Evolutionary conservation across 1,139 yeast genomes (phyloP), one percentile per base, ranked within the genome.

Genomic region (Hyphopichia buzzinii): DNA sequence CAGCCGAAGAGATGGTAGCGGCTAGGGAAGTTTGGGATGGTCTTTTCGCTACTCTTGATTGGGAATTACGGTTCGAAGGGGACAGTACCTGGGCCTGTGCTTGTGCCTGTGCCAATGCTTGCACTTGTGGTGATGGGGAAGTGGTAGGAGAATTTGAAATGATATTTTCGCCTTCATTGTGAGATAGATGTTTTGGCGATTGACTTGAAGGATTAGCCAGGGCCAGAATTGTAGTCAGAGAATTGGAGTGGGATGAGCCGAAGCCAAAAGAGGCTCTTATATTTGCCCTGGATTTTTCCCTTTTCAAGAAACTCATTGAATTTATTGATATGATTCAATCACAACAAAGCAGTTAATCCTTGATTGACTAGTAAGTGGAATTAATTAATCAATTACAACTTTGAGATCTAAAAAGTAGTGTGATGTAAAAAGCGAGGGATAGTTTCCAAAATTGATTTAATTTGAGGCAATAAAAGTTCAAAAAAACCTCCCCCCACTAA

Each of bases 251-350:
- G 17, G 32, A 21, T 13, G 42, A 35, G 29, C 42, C 31, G 33
- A 30, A 29, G 4, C 39, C 37, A 26, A 47, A 43, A 23, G 46
- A 39, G 13, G 44, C 14, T 35, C 37, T 44, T 35, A 53, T 35
- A 37, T 49, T 54, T 31, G 43, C 38, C 40, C 48, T 55, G 31
- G 64, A 54, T 44, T 54, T 58, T 41, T 60, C 63, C 33, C 60
- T 50, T 45, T 55, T 53, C 40, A 60, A 50, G 43, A 60, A 60
- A 45, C 62, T 57, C 66, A 60, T 59, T n/a, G n/a, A n/a, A n/a
- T n/a, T n/a, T n/a, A n/a, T n/a, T n/a, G n/a, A n/a, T n/a, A n/a
- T n/a, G n/a, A n/a, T n/a, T n/a, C n/a, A n/a, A n/a, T n/a, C n/a
- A n/a, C n/a, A n/a, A n/a, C n/a, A n/a, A n/a, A n/a, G n/a, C n/a